Evolutionary conservation across 192 early-diverging fungal species (phyloP).

Genomic region (Podila epigama): DNA sequence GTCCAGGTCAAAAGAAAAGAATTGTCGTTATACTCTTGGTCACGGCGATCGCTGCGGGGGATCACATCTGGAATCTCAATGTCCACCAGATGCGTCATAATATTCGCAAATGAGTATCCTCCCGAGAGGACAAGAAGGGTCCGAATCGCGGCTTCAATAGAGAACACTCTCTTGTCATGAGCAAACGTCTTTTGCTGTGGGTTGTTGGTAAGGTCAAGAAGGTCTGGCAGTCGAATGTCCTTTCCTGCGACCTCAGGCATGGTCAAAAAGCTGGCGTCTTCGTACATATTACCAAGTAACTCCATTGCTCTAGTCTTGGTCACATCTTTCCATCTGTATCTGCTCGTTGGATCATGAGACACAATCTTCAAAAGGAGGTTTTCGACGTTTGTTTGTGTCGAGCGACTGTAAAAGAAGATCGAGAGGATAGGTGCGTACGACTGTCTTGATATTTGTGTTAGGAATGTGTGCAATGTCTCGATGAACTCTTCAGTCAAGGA

Average conservation of each 20-base stretch:
- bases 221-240: conserved; percentile 14
- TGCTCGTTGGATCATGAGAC: neutral
- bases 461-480: conserved; percentile 23
- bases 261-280: conserved; percentile 29
- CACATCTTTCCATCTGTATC: neutral
- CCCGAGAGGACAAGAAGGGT: conserved; percentile 18
- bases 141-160: conserved; percentile 16
- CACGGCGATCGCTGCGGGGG: conserved; percentile 7
- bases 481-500: conserved; percentile 13
- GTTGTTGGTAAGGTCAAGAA: conserved; percentile 26
- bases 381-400: neutral
- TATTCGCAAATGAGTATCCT: conserved; percentile 18
- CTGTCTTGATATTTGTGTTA: conserved; percentile 13
- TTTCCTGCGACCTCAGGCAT: neutral
- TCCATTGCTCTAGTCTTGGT: conserved; percentile 19
- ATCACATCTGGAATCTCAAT: conserved; percentile 18
- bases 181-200: neutral
- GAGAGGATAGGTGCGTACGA: conserved; percentile 21
- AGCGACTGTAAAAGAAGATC: conserved; percentile 22
- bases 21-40: conserved; percentile 16
- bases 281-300: conserved; percentile 26
- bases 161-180: conserved; percentile 19
- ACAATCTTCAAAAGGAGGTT: conserved; percentile 23
- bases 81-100: conserved; percentile 34
- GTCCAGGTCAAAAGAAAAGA: conserved; percentile 13